Percentiles rank a stretch among this genome's conserved stretches.
Conservation (phyloP, 75 land plant species). For the Sequoia sempervirens region DNA sequence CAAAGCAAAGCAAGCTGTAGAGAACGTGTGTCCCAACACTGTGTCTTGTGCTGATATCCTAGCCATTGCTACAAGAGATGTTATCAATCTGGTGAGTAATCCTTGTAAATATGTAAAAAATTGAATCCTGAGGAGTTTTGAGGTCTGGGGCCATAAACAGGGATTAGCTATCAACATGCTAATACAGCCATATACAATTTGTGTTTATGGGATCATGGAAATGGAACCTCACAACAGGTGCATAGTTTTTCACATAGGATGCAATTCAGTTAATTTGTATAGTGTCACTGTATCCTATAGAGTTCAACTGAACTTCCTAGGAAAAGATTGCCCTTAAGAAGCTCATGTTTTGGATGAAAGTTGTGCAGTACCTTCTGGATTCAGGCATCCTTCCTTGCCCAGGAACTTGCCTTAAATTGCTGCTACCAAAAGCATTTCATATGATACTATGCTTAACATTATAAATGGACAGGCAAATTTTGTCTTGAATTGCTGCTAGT, state of each 20-base stretch:
- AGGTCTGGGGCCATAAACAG: background rate
- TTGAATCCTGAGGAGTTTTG: background rate
- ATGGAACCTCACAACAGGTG: background rate
- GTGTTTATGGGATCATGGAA: background rate
- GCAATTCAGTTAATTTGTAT: background rate
- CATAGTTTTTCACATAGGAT: background rate
- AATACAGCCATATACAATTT: background rate
- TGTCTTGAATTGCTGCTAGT: background rate
- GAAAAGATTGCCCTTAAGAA: background rate
- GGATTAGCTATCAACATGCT: background rate
- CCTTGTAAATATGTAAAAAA: background rate
- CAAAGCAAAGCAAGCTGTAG: conserved; percentile 73
- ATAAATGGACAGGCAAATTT: background rate
- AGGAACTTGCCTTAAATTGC: background rate
- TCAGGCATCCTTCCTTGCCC: background rate
- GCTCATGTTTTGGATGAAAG: background rate
- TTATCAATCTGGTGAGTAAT: conserved; percentile 16
- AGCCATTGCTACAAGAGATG: conserved; percentile 24
- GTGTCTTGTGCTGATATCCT: conserved; percentile 39
- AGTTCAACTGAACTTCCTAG: background rate
- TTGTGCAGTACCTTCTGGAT: background rate
- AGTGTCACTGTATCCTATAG: background rate
- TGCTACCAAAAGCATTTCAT: background rate
- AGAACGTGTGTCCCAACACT: conserved; percentile 24
- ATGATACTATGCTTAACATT: background rate